Conservation (phyloP, 129 eudicot species). For the Apium graveolens region DNA sequence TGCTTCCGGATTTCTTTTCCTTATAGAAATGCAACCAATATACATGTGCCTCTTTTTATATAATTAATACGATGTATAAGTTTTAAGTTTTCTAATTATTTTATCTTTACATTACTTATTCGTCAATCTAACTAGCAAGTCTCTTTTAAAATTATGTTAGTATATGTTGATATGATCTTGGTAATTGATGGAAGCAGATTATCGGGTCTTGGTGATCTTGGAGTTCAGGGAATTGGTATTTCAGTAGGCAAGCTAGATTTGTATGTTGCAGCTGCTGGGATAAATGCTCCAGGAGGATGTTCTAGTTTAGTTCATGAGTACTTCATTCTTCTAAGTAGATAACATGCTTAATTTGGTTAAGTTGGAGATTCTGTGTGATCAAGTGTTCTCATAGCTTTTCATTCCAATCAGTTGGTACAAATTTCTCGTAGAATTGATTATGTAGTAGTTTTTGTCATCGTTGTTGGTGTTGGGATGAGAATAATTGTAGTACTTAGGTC, state of each 20-base stretch:
- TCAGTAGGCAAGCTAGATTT: slow-evolving; percentile 92
- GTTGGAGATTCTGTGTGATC: too few relatives aligned
- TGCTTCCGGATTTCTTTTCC: not conserved
- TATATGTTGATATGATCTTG: slow-evolving; percentile 95
- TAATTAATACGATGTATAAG: not conserved
- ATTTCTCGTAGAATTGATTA: too few relatives aligned
- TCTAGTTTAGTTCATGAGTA: slow-evolving; percentile 4
- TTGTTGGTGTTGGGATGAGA: too few relatives aligned
- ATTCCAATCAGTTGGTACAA: too few relatives aligned
- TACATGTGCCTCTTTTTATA: not conserved
- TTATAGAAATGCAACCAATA: not conserved
- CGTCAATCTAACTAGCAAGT: not conserved
- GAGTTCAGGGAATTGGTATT: slow-evolving; percentile 95
- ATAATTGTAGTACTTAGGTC: too few relatives aligned
- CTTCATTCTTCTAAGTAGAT: not conserved
- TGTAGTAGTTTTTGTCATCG: too few relatives aligned
- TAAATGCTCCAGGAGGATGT: slow-evolving; percentile 87
- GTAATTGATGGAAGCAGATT: slow-evolving; percentile 97
- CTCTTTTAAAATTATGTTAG: not conserved
- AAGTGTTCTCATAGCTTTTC: too few relatives aligned
- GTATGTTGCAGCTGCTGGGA: slow-evolving; percentile 98
- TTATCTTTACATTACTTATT: not conserved
- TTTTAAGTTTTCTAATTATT: not conserved
- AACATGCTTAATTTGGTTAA: too few relatives aligned
- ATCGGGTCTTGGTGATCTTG: slow-evolving; percentile 91